Evolutionary conservation across 1,284 basidiomycete species (phyloP).

Genomic region (Lignosus rhinocerotis): DNA sequence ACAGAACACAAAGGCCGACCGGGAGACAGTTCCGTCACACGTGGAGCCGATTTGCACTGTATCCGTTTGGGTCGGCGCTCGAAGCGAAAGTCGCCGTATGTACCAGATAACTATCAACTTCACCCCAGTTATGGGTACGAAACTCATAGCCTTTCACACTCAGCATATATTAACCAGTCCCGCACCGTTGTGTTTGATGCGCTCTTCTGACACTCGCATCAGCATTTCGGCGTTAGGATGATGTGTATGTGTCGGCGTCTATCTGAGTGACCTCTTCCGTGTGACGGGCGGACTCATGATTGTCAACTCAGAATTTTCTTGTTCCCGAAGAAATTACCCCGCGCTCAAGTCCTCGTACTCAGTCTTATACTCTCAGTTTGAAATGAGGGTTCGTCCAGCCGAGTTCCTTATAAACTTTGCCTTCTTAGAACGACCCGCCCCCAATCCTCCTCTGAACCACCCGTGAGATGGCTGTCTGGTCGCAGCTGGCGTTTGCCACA

Average conservation of each 20-base stretch:
- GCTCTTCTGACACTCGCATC: not conserved
- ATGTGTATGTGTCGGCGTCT: not conserved
- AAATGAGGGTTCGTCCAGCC: not conserved
- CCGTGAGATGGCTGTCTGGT: slow-evolving; percentile 10
- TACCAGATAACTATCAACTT: not conserved
- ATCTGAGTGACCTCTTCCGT: not conserved
- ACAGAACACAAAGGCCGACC: not conserved
- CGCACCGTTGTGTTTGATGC: not conserved
- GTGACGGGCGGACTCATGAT: not conserved
- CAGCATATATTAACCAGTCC: not conserved
- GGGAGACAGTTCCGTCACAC: not conserved
- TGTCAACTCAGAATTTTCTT: slow-evolving; percentile 2
- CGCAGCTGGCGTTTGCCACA: slow-evolving; percentile 1
- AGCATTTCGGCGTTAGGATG: not conserved
- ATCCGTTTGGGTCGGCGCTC: slow-evolving; percentile 1
- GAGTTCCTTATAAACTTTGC: slow-evolving; percentile 3
- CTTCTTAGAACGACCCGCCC: not conserved
- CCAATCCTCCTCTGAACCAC: not conserved
- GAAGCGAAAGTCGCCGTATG: not conserved
- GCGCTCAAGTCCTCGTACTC: not conserved
- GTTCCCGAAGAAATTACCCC: not conserved
- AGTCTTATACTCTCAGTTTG: slow-evolving; percentile 4
- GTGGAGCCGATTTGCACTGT: not conserved
- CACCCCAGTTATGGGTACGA: not conserved
- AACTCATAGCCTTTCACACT: not conserved